phyloP scores from a whole-genome alignment of 176 grass and related monocot species.

The Oryza glaberrima region DNA sequence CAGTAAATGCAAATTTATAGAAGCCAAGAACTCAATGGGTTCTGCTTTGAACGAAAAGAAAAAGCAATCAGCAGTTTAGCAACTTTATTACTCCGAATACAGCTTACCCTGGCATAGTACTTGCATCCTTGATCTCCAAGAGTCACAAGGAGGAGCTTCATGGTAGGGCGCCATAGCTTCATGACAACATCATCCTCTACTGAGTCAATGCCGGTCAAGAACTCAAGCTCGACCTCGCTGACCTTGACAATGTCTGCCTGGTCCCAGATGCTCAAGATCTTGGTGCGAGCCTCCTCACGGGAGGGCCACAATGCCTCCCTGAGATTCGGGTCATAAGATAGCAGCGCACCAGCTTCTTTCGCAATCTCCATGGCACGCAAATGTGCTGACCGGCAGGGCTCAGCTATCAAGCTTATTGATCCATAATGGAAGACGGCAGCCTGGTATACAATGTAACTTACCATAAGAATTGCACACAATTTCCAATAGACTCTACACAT shows the following conservation, averaged over 20 bases:
- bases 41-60: neutral
- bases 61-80: neutral
- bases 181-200: conserved; percentile 77
- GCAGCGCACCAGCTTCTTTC: conserved; percentile 80
- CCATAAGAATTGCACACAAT: neutral
- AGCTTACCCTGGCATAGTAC: conserved; percentile 78
- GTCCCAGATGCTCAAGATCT: conserved; percentile 96
- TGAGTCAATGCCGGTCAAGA: conserved; percentile 74
- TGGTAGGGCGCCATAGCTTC: conserved; percentile 78
- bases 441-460: conserved; percentile 36
- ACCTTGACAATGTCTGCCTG: conserved; percentile 97
- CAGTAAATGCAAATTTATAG: neutral
- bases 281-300: conserved; percentile 68
- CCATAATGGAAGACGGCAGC: conserved; percentile 90
- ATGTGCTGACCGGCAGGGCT: conserved; percentile 88
- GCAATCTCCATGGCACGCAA: conserved; percentile 74
- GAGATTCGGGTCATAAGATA: conserved; percentile 90
- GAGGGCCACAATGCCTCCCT: conserved; percentile 89
- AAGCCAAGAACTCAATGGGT: neutral
- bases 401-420: conserved; percentile 93
- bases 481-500: neutral
- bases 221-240: conserved; percentile 89
- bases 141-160: conserved; percentile 86
- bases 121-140: conserved; percentile 93
- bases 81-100: neutral